Conservation (phyloP, 768 basidiomycete species). For the Lentinula aciculospora region DNA sequence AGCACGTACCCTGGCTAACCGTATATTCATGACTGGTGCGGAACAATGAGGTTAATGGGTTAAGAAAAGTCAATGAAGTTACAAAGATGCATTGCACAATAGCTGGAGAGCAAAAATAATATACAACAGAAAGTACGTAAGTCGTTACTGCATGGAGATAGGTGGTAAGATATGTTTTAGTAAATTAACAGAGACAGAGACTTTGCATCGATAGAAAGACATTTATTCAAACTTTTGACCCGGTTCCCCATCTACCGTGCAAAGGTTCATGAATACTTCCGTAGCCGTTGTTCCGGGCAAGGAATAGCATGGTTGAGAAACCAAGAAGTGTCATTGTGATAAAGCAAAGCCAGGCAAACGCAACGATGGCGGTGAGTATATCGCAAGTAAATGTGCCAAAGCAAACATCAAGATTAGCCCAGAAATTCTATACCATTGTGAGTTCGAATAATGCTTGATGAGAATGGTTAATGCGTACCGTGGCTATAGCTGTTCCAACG, state of each 20-base stretch:
- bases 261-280: not conserved
- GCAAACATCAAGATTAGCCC: not conserved
- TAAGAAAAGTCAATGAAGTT: too few species aligned
- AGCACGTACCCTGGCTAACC: constrained; percentile 35
- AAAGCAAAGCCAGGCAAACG: not conserved
- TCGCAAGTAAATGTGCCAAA: constrained; percentile 1
- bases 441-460: not conserved
- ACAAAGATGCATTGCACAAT: too few species aligned
- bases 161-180: too few species aligned
- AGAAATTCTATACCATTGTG: not conserved
- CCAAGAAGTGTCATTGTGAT: not conserved
- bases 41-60: too few species aligned
- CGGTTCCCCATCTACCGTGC: constrained; percentile 2
- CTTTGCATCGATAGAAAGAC: too few species aligned
- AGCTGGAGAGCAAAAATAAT: too few species aligned
- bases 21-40: constrained; percentile 29
- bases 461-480: constrained; percentile 9
- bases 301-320: not conserved
- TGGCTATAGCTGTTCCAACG: constrained; percentile 39
- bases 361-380: not conserved
- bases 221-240: not conserved
- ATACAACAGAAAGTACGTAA: too few species aligned
- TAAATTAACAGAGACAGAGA: too few species aligned
- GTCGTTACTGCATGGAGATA: too few species aligned
- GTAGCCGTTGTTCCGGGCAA: constrained; percentile 1